Evolutionary conservation across 768 basidiomycete genomes (phyloP).

Genomic region (Xerocomus spinulosus): DNA sequence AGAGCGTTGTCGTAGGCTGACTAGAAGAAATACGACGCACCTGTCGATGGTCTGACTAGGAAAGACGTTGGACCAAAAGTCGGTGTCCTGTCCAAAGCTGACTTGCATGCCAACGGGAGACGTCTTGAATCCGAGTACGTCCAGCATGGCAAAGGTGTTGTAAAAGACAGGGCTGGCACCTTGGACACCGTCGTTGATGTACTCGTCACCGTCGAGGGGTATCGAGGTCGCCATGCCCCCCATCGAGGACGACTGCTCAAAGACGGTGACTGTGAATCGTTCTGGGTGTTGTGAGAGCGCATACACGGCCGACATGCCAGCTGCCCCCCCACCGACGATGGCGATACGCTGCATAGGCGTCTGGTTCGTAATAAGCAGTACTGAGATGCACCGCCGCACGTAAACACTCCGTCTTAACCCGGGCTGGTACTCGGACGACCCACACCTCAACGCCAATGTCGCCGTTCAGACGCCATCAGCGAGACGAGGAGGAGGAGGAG

Average conservation of each 20-base stretch:
- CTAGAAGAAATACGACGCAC: not conserved
- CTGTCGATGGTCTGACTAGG: not conserved
- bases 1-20: not conserved
- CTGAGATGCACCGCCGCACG: not conserved
- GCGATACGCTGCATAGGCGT: no score
- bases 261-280: not conserved
- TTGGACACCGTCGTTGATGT: not conserved
- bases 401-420: not conserved
- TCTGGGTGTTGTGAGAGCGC: no score
- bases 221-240: not conserved
- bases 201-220: not conserved
- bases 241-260: not conserved
- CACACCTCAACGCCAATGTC: slow-evolving; percentile 24
- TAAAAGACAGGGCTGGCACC: not conserved
- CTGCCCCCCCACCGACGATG: not conserved
- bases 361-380: no score
- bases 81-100: not conserved
- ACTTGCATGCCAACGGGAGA: not conserved
- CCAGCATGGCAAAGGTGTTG: not conserved
- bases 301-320: not conserved
- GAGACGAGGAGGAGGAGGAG: slow-evolving; percentile 55
- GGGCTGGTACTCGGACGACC: slow-evolving; percentile 22
- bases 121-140: not conserved
- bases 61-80: not conserved
- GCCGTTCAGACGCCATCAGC: slow-evolving; percentile 36